phyloP scores from a whole-genome alignment of 495 filamentous ascomycete genomes.

The Aspergillus hancockii region DNA sequence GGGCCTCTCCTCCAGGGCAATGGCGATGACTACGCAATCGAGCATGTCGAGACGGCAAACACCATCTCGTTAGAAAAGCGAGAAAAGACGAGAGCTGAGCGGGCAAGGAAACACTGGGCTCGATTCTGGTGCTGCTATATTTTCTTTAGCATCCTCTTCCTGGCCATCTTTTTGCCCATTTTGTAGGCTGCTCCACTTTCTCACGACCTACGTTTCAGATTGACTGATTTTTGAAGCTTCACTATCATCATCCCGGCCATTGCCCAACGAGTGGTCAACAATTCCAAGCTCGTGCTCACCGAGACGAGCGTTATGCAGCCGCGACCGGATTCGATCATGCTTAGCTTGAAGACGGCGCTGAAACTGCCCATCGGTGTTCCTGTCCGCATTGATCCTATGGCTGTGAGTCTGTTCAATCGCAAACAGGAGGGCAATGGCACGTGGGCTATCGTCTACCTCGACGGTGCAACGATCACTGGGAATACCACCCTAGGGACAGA shows the following conservation, averaged over 20 bases:
- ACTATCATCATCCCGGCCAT: slow-evolving; percentile 44
- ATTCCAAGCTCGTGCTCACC: slow-evolving; percentile 39
- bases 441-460: slow-evolving; percentile 28
- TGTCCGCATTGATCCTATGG: slow-evolving; percentile 41
- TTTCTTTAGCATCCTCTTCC: slow-evolving; percentile 35
- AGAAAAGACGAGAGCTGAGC: slow-evolving; percentile 27
- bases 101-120: slow-evolving; percentile 37
- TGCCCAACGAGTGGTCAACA: slow-evolving; percentile 43
- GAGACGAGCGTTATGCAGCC: slow-evolving; percentile 36
- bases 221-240: slow-evolving; percentile 31
- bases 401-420: slow-evolving; percentile 35
- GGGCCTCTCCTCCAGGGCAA: slow-evolving; percentile 32
- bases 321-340: slow-evolving; percentile 30
- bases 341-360: slow-evolving; percentile 38
- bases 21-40: slow-evolving; percentile 22
- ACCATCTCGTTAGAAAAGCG: slow-evolving; percentile 32
- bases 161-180: slow-evolving; percentile 42
- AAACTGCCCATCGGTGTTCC: slow-evolving; percentile 37
- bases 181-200: slow-evolving; percentile 29
- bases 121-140: slow-evolving; percentile 47
- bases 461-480: slow-evolving; percentile 32
- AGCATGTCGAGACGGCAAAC: slow-evolving; percentile 32
- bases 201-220: neutral
- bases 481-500: slow-evolving; percentile 35
- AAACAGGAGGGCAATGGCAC: slow-evolving; percentile 26